phyloP scores from a whole-genome alignment of 2,329 filamentous ascomycete species.

The Fusarium sp. region DNA sequence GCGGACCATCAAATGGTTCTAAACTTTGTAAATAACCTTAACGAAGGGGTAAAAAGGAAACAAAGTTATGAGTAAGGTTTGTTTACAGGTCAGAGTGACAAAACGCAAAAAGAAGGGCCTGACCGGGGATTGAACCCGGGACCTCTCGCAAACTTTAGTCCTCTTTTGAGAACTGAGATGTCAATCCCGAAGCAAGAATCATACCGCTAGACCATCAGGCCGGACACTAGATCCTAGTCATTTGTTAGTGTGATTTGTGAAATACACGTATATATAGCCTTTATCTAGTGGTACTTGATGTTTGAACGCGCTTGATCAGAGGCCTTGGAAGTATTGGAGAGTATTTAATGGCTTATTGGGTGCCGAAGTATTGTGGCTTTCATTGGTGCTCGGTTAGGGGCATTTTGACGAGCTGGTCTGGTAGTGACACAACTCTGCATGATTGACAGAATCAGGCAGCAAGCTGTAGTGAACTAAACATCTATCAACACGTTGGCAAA shows the following conservation, averaged over 20 bases:
- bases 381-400: too few relatives aligned
- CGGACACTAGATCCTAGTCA: slow-evolving; percentile 29
- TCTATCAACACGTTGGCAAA: too few relatives aligned
- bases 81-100: accelerated
- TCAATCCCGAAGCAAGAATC: slow-evolving; percentile 36
- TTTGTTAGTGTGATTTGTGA: background rate
- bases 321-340: background rate
- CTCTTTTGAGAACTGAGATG: slow-evolving; percentile 21
- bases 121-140: slow-evolving; percentile 60
- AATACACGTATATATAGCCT: accelerated
- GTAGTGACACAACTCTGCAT: background rate
- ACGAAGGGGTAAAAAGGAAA: background rate
- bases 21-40: background rate
- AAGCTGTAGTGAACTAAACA: background rate
- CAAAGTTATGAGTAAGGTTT: background rate
- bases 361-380: accelerated
- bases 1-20: background rate
- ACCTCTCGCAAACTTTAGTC: slow-evolving; percentile 54
- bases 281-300: accelerated
- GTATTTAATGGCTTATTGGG: background rate
- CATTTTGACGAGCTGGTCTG: background rate
- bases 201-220: slow-evolving; percentile 36
- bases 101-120: slow-evolving; percentile 47
- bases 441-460: background rate
- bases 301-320: accelerated